Evolutionary conservation across 805 yeast species (phyloP).

Genomic region (Schwanniomyces yamadae): DNA sequence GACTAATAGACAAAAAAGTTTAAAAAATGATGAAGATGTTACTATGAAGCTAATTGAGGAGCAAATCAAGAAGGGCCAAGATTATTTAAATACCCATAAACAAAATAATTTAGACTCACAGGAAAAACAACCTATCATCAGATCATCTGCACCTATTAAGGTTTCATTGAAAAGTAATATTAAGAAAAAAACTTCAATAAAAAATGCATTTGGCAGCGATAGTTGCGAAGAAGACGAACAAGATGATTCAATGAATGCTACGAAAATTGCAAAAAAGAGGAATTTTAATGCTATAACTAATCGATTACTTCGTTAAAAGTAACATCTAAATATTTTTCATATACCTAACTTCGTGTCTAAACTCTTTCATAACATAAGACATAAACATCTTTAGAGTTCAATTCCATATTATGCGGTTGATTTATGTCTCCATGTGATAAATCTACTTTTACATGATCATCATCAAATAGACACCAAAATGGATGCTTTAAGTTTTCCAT

Average conservation of each 20-base stretch:
- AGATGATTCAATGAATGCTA: constrained; percentile 2
- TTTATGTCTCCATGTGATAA: constrained; percentile 47
- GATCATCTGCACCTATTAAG: constrained; percentile 20
- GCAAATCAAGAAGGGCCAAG: constrained; percentile 52
- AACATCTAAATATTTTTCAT: not conserved
- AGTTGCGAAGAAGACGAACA: constrained; percentile 9
- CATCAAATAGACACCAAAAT: constrained; percentile 75
- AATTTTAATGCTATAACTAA: constrained; percentile 9
- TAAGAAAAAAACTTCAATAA: constrained; percentile 6
- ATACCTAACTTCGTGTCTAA: constrained; percentile 1
- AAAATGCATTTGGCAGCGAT: constrained; percentile 12
- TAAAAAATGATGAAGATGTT: constrained; percentile 47
- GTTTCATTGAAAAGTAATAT: constrained; percentile 13
- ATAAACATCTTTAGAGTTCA: constrained; percentile 61
- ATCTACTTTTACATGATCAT: constrained; percentile 52
- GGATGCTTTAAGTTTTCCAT: constrained; percentile 37
- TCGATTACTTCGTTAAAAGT: constrained; percentile 1
- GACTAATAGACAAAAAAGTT: constrained; percentile 32
- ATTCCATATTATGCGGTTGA: constrained; percentile 23
- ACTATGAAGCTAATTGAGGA: constrained; percentile 42
- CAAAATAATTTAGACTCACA: constrained; percentile 2
- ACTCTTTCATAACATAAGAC: constrained; percentile 62
- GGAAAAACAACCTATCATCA: not conserved
- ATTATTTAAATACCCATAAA: constrained; percentile 4
- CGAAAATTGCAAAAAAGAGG: not conserved